Evolutionary conservation across 2,329 filamentous ascomycete species (phyloP), one percentile per base, ranked within the genome.

Genomic region (Immersiporthe knoxdaviesiana): DNA sequence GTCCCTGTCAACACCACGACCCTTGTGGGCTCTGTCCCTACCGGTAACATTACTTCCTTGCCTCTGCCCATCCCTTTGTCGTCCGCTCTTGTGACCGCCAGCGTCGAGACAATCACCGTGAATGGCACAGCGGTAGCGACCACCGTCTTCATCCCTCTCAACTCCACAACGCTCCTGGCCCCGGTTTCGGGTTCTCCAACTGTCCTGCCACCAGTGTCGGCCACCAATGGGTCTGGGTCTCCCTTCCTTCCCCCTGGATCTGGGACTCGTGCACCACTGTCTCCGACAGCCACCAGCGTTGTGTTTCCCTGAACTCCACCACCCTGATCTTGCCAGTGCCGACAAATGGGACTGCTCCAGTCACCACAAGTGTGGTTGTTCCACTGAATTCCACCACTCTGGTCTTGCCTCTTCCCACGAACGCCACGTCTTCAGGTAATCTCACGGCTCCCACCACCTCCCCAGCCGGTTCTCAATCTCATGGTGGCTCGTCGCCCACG

Each of bases 51-150:
- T 27, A 50, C 69, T 6, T 65, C 59, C 27, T n/a, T 63, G 41
- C 41, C 61, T 30, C 18, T 32, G 21, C 64, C 65, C 50, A 41
- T 63, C n/a, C 44, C 68, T 39, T 41, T 21, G 5, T 64, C 67
- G 18, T 59, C 61, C 8, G 58, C 54, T 50, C 63, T 67, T 10
- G 37, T 69, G 37, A 71, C 67, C 4, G 52, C 67, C 52, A 61
- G 62, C 14, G 24, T 71, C 2, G 66, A 68, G 61, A 71, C 70
- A 6, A 67, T 71, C 24, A 56, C 12, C 30, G 65, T 67, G 41
- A 67, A 66, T 24, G 70, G 70, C 30, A 69, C 70, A 37, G 67
- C 65, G 39, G 67, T 59, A 8, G 70, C 67, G 21, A 71, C 70
- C 18, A 71, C 63, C 16, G 5, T 71, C n/a, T 59, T 71, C 27